A percentile compares a stretch with the other conserved stretches of the same genome.
Evolutionary conservation across 768 basidiomycete genomes (phyloP).

Genomic region (Leccinum arenicola): DNA sequence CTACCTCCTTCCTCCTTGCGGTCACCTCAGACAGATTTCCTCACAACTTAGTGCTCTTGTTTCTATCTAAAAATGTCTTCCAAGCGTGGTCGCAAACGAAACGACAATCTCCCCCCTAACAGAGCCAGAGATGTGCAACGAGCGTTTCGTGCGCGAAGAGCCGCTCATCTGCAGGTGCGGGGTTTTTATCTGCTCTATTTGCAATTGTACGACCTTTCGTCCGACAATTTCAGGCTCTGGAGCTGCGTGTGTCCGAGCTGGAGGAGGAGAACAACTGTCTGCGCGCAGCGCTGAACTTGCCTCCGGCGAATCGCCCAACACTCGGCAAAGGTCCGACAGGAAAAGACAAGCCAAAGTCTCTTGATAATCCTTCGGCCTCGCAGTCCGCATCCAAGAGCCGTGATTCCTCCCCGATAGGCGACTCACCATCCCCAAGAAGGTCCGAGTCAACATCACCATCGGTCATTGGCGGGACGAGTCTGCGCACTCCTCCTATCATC

Average conservation of each 20-base stretch:
- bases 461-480: constrained; percentile 26
- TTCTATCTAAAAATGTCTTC: constrained; percentile 59
- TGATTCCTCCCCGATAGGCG: constrained; percentile 63
- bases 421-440: constrained; percentile 44
- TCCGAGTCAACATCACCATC: constrained; percentile 36
- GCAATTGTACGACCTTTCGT: constrained; percentile 37
- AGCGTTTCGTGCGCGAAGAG: constrained; percentile 85
- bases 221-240: constrained; percentile 58
- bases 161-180: constrained; percentile 79
- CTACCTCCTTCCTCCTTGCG: constrained; percentile 30
- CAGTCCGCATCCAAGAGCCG: constrained; percentile 50
- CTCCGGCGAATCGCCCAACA: constrained; percentile 66
- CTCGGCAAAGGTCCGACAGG: constrained; percentile 86
- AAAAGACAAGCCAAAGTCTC: constrained; percentile 70
- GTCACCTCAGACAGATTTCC: constrained; percentile 24
- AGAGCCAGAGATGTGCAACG: constrained; percentile 87
- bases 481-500: constrained; percentile 45
- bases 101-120: constrained; percentile 58
- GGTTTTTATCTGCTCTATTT: constrained; percentile 35
- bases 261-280: constrained; percentile 81
- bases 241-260: constrained; percentile 75
- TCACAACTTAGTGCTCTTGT: constrained; percentile 7
- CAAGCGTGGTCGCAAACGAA: constrained; percentile 81
- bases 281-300: constrained; percentile 67
- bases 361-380: constrained; percentile 33